Conservation (phyloP, 345 rosid species). For the Eucalyptus sp. region DNA sequence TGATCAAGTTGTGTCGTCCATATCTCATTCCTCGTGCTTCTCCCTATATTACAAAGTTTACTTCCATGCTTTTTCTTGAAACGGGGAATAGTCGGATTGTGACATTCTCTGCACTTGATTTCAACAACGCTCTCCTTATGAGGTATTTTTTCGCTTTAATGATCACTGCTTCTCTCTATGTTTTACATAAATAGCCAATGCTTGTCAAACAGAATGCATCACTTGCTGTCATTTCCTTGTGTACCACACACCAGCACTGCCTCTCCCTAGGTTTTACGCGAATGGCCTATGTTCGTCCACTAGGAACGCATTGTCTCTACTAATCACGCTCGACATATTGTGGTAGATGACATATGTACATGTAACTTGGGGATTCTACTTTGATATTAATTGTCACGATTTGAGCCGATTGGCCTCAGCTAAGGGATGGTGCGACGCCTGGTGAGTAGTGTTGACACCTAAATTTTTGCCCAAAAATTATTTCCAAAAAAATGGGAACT, state of each 20-base stretch:
- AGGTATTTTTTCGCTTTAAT: not conserved
- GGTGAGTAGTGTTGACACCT: too few relatives aligned
- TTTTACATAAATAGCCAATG: not conserved
- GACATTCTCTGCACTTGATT: not conserved
- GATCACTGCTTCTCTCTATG: not conserved
- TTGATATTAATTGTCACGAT: not conserved
- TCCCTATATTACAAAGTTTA: not conserved
- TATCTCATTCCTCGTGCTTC: not conserved
- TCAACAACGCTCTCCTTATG: not conserved
- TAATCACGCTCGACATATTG: not conserved
- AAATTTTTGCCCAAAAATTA: too few relatives aligned
- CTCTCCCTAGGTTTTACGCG: not conserved
- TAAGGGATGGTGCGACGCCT: not conserved
- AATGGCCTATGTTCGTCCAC: not conserved
- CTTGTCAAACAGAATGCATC: not conserved
- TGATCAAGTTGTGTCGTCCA: not conserved
- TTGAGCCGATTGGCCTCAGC: not conserved
- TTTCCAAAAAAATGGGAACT: too few relatives aligned
- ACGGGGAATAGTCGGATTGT: not conserved
- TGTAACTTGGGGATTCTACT: not conserved
- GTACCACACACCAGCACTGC: not conserved
- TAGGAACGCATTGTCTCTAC: not conserved
- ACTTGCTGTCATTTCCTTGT: not conserved
- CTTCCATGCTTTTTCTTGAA: not conserved
- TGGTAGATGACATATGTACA: not conserved